A percentile compares a stretch with the other conserved stretches of the same genome.
Conservation (phyloP, 1,284 basidiomycete species). For the Peniophora sp. region DNA sequence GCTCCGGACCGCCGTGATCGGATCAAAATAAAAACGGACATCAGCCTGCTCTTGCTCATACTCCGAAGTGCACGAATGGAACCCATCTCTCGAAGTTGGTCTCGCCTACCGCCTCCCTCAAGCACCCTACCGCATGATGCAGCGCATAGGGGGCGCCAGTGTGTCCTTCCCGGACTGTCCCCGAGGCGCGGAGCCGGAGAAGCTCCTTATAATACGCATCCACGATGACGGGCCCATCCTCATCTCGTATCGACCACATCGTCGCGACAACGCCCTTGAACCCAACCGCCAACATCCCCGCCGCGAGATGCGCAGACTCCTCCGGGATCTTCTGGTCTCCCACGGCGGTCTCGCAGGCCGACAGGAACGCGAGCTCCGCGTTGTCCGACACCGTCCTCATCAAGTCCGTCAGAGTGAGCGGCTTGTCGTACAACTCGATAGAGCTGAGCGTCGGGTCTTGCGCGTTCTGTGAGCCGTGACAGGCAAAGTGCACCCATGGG, state of each 20-base stretch:
- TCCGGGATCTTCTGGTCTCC: constrained; percentile 4
- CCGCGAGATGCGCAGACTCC: constrained; percentile 9
- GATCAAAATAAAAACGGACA: too few relatives aligned
- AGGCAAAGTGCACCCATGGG: constrained; percentile 8
- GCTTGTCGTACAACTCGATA: constrained; percentile 4
- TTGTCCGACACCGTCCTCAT: neutral
- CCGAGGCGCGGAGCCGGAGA: neutral
- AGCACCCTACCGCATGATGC: neutral
- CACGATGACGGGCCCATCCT: neutral
- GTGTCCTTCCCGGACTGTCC: neutral
- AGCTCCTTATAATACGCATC: neutral
- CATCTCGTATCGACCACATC: constrained; percentile 8
- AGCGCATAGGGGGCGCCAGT: neutral
- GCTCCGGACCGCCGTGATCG: too few relatives aligned
- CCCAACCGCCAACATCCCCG: constrained; percentile 11
- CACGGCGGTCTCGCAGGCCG: constrained; percentile 11
- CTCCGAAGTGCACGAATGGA: neutral
- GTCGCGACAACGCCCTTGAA: constrained; percentile 10
- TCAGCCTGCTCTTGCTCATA: too few relatives aligned
- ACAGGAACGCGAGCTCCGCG: constrained; percentile 11
- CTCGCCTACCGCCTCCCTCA: neutral
- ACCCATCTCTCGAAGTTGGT: neutral
- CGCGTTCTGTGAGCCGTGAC: constrained; percentile 8
- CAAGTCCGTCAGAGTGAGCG: neutral
- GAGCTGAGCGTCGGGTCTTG: constrained; percentile 4